Evolutionary conservation across 2,329 filamentous ascomycete genomes (phyloP).

Genomic region (Alternaria metachromatica): DNA sequence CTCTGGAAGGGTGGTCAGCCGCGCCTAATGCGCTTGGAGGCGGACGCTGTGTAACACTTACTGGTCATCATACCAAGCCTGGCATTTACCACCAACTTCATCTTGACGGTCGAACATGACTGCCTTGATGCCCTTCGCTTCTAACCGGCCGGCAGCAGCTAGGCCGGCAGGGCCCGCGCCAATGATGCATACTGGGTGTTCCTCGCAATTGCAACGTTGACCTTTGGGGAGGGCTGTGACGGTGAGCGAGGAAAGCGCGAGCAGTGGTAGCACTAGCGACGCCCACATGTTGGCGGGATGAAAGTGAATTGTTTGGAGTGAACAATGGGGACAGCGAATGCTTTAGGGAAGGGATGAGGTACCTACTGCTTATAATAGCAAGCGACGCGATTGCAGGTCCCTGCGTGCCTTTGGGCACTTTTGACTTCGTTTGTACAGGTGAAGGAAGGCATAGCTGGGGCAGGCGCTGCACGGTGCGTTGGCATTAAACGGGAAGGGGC

Average conservation of each 20-base stretch:
- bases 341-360: slow-evolving; percentile 19
- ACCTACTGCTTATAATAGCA: slow-evolving; percentile 36
- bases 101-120: slow-evolving; percentile 47
- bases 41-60: slow-evolving; percentile 39
- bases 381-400: slow-evolving; percentile 12
- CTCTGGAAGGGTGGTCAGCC: slow-evolving; percentile 46
- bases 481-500: slow-evolving; percentile 32
- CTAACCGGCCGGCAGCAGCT: slow-evolving; percentile 41
- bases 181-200: slow-evolving; percentile 47
- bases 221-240: slow-evolving; percentile 34
- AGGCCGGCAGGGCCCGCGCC: slow-evolving; percentile 48
- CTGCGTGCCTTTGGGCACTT: slow-evolving; percentile 10
- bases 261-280: slow-evolving; percentile 29
- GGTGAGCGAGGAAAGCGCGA: slow-evolving; percentile 31
- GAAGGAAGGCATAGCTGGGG: slow-evolving; percentile 19
- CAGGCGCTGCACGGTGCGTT: slow-evolving; percentile 47
- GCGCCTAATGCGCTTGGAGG: slow-evolving; percentile 26
- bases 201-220: slow-evolving; percentile 21
- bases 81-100: slow-evolving; percentile 48
- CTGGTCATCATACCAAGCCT: slow-evolving; percentile 47
- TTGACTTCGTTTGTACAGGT: slow-evolving; percentile 7
- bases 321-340: slow-evolving; percentile 8
- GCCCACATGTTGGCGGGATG: slow-evolving; percentile 30
- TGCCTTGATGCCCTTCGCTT: slow-evolving; percentile 45
- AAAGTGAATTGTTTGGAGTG: background rate